phyloP scores from a whole-genome alignment of 495 filamentous ascomycete genomes.

The Aspergillus mulundensis region DNA sequence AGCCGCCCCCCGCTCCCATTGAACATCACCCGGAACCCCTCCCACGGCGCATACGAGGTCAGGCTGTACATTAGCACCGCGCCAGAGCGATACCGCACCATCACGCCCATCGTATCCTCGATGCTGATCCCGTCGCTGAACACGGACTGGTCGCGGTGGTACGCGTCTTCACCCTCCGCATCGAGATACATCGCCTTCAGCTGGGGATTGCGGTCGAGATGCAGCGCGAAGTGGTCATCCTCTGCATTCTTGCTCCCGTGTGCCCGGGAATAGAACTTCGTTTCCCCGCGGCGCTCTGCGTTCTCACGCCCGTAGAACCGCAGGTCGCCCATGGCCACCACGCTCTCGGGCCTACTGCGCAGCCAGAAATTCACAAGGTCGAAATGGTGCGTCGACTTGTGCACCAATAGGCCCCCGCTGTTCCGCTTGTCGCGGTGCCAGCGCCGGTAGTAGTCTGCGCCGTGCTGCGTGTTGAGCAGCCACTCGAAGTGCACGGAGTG shows the following conservation, averaged over 20 bases:
- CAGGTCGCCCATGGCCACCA: constrained; percentile 31
- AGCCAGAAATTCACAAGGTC: constrained; percentile 37
- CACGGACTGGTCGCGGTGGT: constrained; percentile 55
- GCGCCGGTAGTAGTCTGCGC: constrained; percentile 58
- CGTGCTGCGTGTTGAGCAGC: constrained; percentile 56
- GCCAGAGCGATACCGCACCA: constrained; percentile 46
- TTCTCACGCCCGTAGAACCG: constrained; percentile 35
- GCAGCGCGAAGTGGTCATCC: constrained; percentile 44
- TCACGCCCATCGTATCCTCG: constrained; percentile 56
- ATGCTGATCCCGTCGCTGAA: constrained; percentile 58
- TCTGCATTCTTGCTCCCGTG: constrained; percentile 23
- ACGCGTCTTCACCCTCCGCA: constrained; percentile 56
- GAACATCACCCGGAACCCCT: constrained; percentile 31
- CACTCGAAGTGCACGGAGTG: constrained; percentile 57
- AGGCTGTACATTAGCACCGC: constrained; percentile 32
- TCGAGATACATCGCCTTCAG: constrained; percentile 54
- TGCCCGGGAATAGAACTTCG: constrained; percentile 28
- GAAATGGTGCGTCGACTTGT: constrained; percentile 35
- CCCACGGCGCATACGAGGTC: constrained; percentile 33
- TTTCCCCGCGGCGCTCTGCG: constrained; percentile 29
- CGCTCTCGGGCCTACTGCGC: constrained; percentile 21
- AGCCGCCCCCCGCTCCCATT: constrained; percentile 30
- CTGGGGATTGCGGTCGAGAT: constrained; percentile 44
- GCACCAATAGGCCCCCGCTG: constrained; percentile 47
- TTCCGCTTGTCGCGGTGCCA: constrained; percentile 59